Evolutionary conservation across 2,329 filamentous ascomycete species (phyloP).

Genomic region (Xylariaceae sp.): DNA sequence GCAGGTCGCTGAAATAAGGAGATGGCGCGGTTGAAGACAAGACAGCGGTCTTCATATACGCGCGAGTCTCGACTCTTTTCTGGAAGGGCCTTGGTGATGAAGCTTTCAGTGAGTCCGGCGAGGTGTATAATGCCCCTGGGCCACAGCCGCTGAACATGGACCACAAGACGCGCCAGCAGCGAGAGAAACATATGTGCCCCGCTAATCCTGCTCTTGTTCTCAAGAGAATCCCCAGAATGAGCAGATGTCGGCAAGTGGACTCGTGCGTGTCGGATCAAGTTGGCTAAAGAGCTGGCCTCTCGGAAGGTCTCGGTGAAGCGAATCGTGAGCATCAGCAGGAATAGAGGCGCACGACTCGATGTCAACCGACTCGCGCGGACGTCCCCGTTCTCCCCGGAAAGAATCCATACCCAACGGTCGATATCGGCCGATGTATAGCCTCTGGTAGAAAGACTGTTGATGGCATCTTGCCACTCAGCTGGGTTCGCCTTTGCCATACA

Average conservation of each 20-base stretch:
- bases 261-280: conserved; percentile 25
- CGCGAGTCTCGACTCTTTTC: conserved; percentile 4
- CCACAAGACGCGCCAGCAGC: conserved; percentile 18
- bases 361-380: conserved; percentile 28
- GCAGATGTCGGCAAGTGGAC: too few species aligned
- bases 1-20: conserved; percentile 29
- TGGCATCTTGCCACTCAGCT: conserved; percentile 22
- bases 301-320: conserved; percentile 26
- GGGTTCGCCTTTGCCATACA: conserved; percentile 11
- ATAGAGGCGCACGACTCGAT: conserved; percentile 27
- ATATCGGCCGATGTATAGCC: conserved; percentile 28
- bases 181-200: conserved; percentile 15
- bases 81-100: conserved; percentile 15
- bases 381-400: conserved; percentile 28
- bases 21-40: conserved; percentile 34
- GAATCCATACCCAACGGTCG: conserved; percentile 34
- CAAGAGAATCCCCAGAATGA: too few species aligned
- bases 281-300: conserved; percentile 22
- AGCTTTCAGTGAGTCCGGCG: too few species aligned
- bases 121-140: too few species aligned
- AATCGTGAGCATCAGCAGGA: conserved; percentile 30
- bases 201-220: too few species aligned
- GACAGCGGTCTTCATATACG: conserved; percentile 23
- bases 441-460: conserved; percentile 23
- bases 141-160: conserved; percentile 18